phyloP scores from a whole-genome alignment of 1,139 yeast species.

The Yamadazyma dendronema region DNA sequence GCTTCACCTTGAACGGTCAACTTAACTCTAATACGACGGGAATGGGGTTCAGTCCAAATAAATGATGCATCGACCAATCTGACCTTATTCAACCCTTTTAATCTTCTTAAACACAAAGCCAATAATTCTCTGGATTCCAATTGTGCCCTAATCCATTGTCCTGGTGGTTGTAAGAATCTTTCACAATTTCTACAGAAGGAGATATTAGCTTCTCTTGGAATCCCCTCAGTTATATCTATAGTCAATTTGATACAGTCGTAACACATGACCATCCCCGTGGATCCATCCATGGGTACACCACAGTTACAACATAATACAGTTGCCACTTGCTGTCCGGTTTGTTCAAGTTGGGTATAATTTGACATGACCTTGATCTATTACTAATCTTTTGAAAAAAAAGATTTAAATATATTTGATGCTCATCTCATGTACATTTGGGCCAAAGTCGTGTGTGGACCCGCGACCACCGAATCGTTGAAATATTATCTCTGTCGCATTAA shows the following conservation, averaged over 20 bases:
- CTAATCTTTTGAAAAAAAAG: constrained; percentile 1
- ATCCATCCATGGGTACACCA: constrained; percentile 98
- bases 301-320: constrained; percentile 97
- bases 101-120: constrained; percentile 83
- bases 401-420: not conserved
- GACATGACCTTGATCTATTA: constrained; percentile 31
- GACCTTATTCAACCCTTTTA: constrained; percentile 85
- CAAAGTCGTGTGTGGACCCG: too few relatives aligned
- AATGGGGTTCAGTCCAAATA: constrained; percentile 99
- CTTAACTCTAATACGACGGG: constrained; percentile 87
- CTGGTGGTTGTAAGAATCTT: constrained; percentile 90
- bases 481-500: not conserved
- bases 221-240: constrained; percentile 92
- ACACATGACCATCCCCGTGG: constrained; percentile 92
- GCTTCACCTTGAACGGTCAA: constrained; percentile 97
- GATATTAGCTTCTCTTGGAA: constrained; percentile 90
- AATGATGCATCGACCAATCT: constrained; percentile 91
- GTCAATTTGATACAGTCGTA: constrained; percentile 94
- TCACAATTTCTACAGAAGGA: constrained; percentile 98
- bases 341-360: constrained; percentile 46
- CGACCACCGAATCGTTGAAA: too few relatives aligned
- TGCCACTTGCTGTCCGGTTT: constrained; percentile 44
- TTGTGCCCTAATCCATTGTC: constrained; percentile 88
- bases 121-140: constrained; percentile 89
- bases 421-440: not conserved